Evolutionary conservation across 2,329 filamentous ascomycete genomes (phyloP), one percentile per base, ranked within the genome.

Genomic region (Boeremia lycopersici): DNA sequence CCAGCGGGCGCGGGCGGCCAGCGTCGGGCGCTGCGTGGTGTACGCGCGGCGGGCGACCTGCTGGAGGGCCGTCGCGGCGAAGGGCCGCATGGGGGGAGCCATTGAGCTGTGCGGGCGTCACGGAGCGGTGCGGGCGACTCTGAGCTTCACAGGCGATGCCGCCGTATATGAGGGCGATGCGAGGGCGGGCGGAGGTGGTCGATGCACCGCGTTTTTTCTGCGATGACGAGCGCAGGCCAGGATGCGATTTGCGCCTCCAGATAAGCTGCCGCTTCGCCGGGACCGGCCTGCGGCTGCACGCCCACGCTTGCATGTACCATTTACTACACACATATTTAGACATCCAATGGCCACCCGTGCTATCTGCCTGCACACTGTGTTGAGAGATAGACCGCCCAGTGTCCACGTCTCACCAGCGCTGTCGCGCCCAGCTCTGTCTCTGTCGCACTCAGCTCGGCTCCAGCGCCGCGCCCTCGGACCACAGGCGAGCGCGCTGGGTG

Each of bases 71-170:
- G 68, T 65, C 49, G 70, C 61, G 28, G 67, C 71, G 48, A 74
- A 56, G 29, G 72, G 71, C 62, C 74, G 71, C 72, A 75, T 71
- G 57, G 52, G 61, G 62, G 72, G 60, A 55, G 73, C 69, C 70
- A 75, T 75, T 72, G 70, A 23, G 30, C 46, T 42, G 46, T 38
- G 41, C 7, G 34, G 34, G 29, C 29, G 29, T 9, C 29, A 30
- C 3, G 10, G 3, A 23, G 19, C 19, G 19, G 19, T 3, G 5
- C 19, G 19, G 19, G 19, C 19, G 19, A 23, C 19, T 23, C 19
- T 23, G 29, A 15, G 52, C 42, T 17, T 55, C 46, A 49, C 52
- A 31, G 40, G 30, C 41, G 52, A 49, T 46, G 52, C 46, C 46
- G 52, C 46, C 52, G 39, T 30, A 42, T 17, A 13, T 28, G 17